A percentile compares a stretch with the other conserved stretches of the same genome.
Conservation (phyloP, 2,329 filamentous ascomycete genomes). For the Colletotrichum tamarilloi region DNA sequence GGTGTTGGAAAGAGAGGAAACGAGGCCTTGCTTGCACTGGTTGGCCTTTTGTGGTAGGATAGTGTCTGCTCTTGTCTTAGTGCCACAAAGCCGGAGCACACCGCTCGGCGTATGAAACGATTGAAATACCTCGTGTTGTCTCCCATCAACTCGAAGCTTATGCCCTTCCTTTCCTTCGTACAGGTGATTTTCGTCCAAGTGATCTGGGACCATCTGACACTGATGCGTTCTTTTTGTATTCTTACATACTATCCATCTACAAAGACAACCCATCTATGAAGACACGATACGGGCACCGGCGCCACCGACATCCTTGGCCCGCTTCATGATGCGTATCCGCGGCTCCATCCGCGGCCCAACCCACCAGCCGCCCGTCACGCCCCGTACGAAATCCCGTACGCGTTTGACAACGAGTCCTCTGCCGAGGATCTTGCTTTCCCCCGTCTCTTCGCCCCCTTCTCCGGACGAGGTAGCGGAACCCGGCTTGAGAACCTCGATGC, state of each 20-base stretch:
- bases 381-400: slow-evolving; percentile 54
- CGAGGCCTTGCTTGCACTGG: neutral
- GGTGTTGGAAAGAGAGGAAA: neutral
- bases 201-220: no score
- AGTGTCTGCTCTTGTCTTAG: slow-evolving; percentile 21
- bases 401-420: slow-evolving; percentile 53
- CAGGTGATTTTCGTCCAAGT: neutral
- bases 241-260: neutral
- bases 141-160: neutral
- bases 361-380: slow-evolving; percentile 71
- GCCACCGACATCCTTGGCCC: slow-evolving; percentile 38
- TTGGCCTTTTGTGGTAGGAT: slow-evolving; percentile 18
- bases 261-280: neutral
- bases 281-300: slow-evolving; percentile 25
- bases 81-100: slow-evolving; percentile 17
- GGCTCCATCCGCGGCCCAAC: slow-evolving; percentile 71
- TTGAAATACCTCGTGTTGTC: neutral
- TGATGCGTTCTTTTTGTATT: neutral
- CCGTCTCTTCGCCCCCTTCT: slow-evolving; percentile 28
- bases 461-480: slow-evolving; percentile 42
- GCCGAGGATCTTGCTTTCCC: slow-evolving; percentile 53
- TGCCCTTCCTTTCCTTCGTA: no score
- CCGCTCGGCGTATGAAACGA: slow-evolving; percentile 1
- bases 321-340: slow-evolving; percentile 61
- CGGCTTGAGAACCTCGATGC: slow-evolving; percentile 68